Base-by-base conservation (phyloP, 2,329 filamentous ascomycete genomes). In the Passalora sequoiae region DNA sequence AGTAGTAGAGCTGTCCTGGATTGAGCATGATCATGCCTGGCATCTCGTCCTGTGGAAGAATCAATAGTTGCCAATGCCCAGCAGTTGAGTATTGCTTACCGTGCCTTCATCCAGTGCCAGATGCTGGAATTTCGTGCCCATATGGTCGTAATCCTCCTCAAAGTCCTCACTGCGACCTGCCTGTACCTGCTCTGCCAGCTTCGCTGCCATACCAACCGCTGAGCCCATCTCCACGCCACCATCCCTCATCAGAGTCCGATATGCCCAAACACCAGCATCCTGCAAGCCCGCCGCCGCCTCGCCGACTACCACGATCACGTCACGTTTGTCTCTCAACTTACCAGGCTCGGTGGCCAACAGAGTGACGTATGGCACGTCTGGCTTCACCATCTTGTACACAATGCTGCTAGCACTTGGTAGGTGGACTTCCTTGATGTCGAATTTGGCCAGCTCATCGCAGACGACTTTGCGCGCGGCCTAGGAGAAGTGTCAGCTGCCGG, bases 21-120 rank as follows among this genome's bases (percentile, higher is more conserved):
- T 95, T 96, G 33, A 87, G 78, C 19, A 95, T 69, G 20, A 96
- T 67, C 43, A 96, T 68, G 3, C 77, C 84, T 0, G 75, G 80
- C 1, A 58, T 20, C 15, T 71, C 66, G 0, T 54, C 36, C 0
- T 62, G 29, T 24, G 19, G 5, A 16, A 31, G 25, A 8, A 27
- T 44, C 30, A 42, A 37, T 12, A n/a, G n/a, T 27, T 27, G 24
- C 24, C 6, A 6, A 6, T 12, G 24, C 24, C 24, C 25, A 25
- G 50, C 4, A 29, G 27, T 39, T 21, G 22, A 12, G 12, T 7
- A 7, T 27, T 27, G 24, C 24, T 27, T 27, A 27, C 24, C 24
- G 12, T 27, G 24, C 12, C 24, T 27, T 27, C 12, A 12, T 27
- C 12, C 24, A 27, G 24, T 27, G 24, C 24, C 6, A 27, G 24